Evolutionary conservation across 345 rosid species (phyloP).

Genomic region (Eucalyptus virginea): DNA sequence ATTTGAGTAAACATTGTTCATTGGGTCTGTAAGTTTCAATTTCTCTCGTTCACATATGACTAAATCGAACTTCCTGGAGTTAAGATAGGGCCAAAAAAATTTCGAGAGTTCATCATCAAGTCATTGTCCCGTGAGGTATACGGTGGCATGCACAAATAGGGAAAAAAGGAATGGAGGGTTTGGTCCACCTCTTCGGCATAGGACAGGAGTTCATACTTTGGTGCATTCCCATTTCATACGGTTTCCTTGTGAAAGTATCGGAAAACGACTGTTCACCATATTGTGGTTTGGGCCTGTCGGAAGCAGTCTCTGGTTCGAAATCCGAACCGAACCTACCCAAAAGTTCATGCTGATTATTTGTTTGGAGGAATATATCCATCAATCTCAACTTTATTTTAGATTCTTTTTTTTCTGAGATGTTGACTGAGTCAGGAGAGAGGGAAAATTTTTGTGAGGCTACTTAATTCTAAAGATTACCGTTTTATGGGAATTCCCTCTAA

Average conservation of each 20-base stretch:
- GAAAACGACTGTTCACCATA: neutral
- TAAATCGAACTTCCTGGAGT: neutral
- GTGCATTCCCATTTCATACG: neutral
- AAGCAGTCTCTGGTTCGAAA: neutral
- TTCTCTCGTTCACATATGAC: neutral
- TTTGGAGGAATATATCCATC: neutral
- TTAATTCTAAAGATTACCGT: neutral
- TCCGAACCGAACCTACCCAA: neutral
- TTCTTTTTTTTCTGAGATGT: neutral
- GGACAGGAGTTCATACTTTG: neutral
- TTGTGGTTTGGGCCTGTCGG: neutral
- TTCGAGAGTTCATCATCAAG: neutral
- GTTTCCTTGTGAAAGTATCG: no score
- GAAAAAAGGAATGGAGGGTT: neutral
- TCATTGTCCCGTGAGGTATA: neutral
- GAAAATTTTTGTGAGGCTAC: neutral
- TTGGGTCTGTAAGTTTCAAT: neutral
- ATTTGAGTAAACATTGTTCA: neutral
- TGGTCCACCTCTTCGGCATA: neutral
- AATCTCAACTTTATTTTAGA: neutral
- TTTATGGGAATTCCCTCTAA: neutral
- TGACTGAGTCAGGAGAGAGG: neutral
- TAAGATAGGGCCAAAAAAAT: neutral
- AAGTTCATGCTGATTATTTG: neutral
- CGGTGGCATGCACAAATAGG: neutral